These are phyloP conservation scores for Oropetium thomaeum DNA, from an alignment of 176 grass and related monocot genomes.

Conservation along the genomic window DNA sequence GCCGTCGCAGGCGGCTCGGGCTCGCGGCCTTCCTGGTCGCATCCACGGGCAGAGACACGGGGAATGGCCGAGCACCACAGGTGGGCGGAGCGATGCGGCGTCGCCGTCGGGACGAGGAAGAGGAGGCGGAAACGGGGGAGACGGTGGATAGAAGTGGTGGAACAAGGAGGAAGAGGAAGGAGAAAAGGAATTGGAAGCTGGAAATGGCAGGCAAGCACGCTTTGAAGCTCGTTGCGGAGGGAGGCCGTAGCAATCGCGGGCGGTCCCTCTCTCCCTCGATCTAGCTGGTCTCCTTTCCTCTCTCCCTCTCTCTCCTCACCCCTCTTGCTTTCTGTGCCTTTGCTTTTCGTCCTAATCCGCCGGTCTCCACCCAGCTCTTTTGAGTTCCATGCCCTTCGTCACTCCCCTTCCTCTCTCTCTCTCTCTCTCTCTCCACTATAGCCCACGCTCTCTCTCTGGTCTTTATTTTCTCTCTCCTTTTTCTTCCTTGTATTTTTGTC, in stretches of 20 bases:
- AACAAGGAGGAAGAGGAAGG: background rate
- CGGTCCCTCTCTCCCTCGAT: constrained; percentile 71
- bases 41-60: background rate
- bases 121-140: background rate
- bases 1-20: background rate
- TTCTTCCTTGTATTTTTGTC: background rate
- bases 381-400: constrained; percentile 25
- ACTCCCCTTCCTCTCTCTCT: background rate
- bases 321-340: constrained; percentile 13
- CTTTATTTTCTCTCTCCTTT: constrained; percentile 21
- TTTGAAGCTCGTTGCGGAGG: constrained; percentile 57
- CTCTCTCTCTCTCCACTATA: background rate
- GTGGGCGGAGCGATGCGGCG: background rate
- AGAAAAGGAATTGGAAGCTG: constrained; percentile 17
- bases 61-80: constrained; percentile 3
- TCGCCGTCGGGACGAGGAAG: background rate
- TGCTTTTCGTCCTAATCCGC: constrained; percentile 55
- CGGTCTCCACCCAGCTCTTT: constrained; percentile 35
- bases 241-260: constrained; percentile 47
- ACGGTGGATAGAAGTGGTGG: background rate
- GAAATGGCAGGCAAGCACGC: constrained; percentile 99
- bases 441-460: no score
- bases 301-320: constrained; percentile 18
- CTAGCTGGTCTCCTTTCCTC: constrained; percentile 34
- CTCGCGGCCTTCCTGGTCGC: background rate